Base-by-base conservation (phyloP, 176 grass and related monocot genomes). In the Bolboschoenus planiculmis region DNA sequence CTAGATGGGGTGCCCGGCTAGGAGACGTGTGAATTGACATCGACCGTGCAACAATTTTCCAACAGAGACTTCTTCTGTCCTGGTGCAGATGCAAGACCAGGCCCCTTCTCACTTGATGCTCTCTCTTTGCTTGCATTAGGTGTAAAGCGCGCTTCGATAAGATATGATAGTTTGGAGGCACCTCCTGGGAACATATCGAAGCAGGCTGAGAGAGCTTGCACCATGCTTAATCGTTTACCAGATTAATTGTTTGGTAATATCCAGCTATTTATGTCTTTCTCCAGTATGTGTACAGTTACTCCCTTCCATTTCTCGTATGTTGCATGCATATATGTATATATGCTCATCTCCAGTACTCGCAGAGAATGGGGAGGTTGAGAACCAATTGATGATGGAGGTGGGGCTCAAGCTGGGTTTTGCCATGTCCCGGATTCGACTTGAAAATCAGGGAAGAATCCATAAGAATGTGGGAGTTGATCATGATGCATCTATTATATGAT, bases 21-120 rank as follows among this genome's bases (percentile, higher is more conserved):
- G 61, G 35, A 78, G 72, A 72, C 47, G 85, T 61, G 66, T 14
- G 80, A 86, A 86, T 86, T 40, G 78, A 83, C 40, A 86, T 82
- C 42, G 78, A 83, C 48, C 77, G 88, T 87, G 85, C 78, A 55
- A 59, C 71, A 84, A 36, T 77, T 86, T 78, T 27, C 23, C 57
- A 76, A 83, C 59, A 54, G 29, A 84, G 29, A 85, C 44, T 31
- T 87, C 23, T 83, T 62, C 15, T 80, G 56, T 84, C 85, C 85
- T 88, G 81, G 51, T 73, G 78, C 80, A 73, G 78, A 86, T 77
- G 15, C 43, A 76, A 48, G 23, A 26, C 10, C 21, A 48, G 70
- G 11, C 42, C 40, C 42, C 44, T 51, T 81, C 68, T 58, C 23
- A 62, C 2, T 85, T 80, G 83, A 88, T 53, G 8, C 62, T 30